phyloP scores from a whole-genome alignment of 2,329 filamentous ascomycete species.

The Cordyceps farinosa region DNA sequence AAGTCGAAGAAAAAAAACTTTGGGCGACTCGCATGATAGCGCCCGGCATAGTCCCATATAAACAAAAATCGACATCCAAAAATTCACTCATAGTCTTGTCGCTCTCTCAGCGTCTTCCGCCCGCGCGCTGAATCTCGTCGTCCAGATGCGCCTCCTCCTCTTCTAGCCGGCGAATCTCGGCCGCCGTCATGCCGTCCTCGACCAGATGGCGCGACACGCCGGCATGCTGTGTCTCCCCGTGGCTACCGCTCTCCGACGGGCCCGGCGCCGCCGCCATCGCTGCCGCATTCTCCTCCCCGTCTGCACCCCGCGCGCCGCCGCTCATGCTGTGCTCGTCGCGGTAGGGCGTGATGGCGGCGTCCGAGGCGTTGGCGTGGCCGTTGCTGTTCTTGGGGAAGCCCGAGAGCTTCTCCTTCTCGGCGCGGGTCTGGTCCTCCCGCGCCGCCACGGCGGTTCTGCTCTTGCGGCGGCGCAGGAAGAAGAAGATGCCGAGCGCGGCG shows the following conservation, averaged over 20 bases:
- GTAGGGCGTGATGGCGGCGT: conserved; percentile 12
- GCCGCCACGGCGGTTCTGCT: conserved; percentile 19
- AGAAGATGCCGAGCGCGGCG: conserved; percentile 36
- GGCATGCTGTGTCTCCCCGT: conserved; percentile 26
- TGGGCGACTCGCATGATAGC: neutral
- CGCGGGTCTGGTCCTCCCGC: neutral
- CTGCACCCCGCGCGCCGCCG: neutral
- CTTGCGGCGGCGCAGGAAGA: conserved; percentile 39
- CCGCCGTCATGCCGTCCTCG: conserved; percentile 58
- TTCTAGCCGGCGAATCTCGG: conserved; percentile 52
- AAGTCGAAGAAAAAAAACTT: neutral
- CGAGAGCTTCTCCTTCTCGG: conserved; percentile 8
- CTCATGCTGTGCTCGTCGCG: conserved; percentile 2
- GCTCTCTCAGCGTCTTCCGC: conserved; percentile 23
- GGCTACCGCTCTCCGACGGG: conserved; percentile 17
- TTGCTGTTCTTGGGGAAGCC: conserved; percentile 41
- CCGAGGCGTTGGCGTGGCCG: conserved; percentile 9
- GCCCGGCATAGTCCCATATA: neutral
- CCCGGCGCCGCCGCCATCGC: neutral
- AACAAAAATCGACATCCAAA: neutral
- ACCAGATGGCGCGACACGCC: conserved; percentile 45
- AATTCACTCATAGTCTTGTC: neutral
- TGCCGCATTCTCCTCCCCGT: neutral
- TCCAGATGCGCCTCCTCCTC: conserved; percentile 58
- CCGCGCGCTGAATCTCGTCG: conserved; percentile 50